Evolutionary conservation across 2,329 filamentous ascomycete species (phyloP).

Genomic region (Plenodomus biglobosus): DNA sequence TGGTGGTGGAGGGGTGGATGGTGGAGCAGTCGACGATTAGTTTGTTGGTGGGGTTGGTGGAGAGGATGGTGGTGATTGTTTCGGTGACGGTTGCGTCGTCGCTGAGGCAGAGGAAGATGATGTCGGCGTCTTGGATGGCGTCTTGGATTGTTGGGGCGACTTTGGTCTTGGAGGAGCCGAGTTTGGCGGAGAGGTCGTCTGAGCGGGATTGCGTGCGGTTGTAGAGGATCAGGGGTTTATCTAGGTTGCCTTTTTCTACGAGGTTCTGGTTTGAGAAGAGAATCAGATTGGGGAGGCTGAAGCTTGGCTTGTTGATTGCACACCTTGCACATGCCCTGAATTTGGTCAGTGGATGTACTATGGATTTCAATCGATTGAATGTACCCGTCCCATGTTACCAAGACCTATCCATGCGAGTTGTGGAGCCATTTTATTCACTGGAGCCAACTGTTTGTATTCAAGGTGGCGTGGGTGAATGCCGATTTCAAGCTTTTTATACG

Average conservation of each 20-base stretch:
- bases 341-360: conserved; percentile 4
- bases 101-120: conserved; percentile 80
- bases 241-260: conserved; percentile 71
- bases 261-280: conserved; percentile 61
- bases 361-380: conserved; percentile 27
- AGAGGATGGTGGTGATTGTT: conserved; percentile 61
- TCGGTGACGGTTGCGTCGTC: conserved; percentile 73
- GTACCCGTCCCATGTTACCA: conserved; percentile 82
- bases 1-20: conserved; percentile 78
- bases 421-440: conserved; percentile 49
- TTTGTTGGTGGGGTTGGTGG: conserved; percentile 65
- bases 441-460: too few relatives aligned
- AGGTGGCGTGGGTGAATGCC: not conserved
- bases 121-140: conserved; percentile 67
- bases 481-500: not conserved
- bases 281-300: too few relatives aligned
- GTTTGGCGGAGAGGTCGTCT: conserved; percentile 61
- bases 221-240: conserved; percentile 72
- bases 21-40: conserved; percentile 87
- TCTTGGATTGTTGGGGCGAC: conserved; percentile 66
- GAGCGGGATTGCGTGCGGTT: conserved; percentile 74
- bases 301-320: not conserved
- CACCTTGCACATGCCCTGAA: conserved; percentile 70
- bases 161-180: conserved; percentile 64
- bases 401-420: conserved; percentile 78